phyloP scores from a whole-genome alignment of 805 yeast species.

The Nakazawaea pomicola region DNA sequence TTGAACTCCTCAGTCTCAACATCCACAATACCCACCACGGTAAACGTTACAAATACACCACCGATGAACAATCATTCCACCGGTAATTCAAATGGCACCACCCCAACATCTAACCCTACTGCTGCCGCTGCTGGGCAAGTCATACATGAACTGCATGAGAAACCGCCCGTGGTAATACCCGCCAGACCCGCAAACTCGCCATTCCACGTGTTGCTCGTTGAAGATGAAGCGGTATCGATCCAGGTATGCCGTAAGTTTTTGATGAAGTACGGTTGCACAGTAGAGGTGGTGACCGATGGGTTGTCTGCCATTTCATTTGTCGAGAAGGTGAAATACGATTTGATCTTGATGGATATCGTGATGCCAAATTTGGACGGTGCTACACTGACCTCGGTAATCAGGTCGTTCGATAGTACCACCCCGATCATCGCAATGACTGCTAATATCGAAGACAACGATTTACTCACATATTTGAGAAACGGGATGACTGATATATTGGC shows the following conservation, averaged over 20 bases:
- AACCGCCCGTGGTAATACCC: slow-evolving; percentile 7
- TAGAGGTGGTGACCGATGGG: slow-evolving; percentile 91
- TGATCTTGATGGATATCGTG: slow-evolving; percentile 82
- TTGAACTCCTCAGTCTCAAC: neutral
- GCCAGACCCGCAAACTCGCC: slow-evolving; percentile 28
- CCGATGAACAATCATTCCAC: neutral
- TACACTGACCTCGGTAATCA: slow-evolving; percentile 83
- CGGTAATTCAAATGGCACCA: neutral
- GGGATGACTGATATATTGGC: slow-evolving; percentile 93
- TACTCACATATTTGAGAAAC: slow-evolving; percentile 73
- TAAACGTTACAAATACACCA: slow-evolving; percentile 1
- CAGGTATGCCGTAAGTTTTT: slow-evolving; percentile 79
- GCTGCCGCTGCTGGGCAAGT: neutral
- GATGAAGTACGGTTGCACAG: slow-evolving; percentile 85
- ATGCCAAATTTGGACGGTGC: slow-evolving; percentile 90
- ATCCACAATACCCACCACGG: neutral
- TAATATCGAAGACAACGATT: slow-evolving; percentile 75
- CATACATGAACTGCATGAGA: slow-evolving; percentile 5
- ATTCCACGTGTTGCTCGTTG: slow-evolving; percentile 71
- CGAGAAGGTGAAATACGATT: slow-evolving; percentile 66
- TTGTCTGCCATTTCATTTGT: slow-evolving; percentile 76
- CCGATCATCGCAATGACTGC: slow-evolving; percentile 96
- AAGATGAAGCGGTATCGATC: slow-evolving; percentile 78
- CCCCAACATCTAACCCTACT: slow-evolving; percentile 9
- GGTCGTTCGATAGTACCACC: slow-evolving; percentile 77